phyloP scores from a whole-genome alignment of 352 stramenopile species.

The Saprolegnia parasitica region DNA sequence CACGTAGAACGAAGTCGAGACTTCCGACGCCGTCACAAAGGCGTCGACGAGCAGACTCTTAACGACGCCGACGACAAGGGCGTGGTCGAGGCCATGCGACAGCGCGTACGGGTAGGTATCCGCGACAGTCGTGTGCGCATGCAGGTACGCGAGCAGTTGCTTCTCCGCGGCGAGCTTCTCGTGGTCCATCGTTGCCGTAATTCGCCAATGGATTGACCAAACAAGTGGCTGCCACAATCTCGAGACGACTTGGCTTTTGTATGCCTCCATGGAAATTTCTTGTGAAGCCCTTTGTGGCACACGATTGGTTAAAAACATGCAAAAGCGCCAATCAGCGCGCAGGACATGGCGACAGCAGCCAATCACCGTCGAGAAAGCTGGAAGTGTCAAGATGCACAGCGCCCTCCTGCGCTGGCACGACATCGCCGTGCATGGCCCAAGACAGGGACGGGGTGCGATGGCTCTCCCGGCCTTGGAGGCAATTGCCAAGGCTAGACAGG shows the following conservation, averaged over 20 bases:
- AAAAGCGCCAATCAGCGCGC: neutral
- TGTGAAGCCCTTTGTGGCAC: neutral
- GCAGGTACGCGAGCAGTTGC: constrained; percentile 57
- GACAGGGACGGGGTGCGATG: too few relatives aligned
- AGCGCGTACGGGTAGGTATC: constrained; percentile 87
- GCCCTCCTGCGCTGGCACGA: neutral
- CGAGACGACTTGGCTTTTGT: constrained; percentile 4
- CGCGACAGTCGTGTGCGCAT: constrained; percentile 37
- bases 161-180: constrained; percentile 66
- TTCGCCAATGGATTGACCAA: constrained; percentile 15
- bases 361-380: too few relatives aligned
- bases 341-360: too few relatives aligned
- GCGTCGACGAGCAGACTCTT: constrained; percentile 94
- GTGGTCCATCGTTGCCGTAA: constrained; percentile 22
- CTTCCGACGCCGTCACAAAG: constrained; percentile 82
- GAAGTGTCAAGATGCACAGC: neutral
- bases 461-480: too few relatives aligned
- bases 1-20: constrained; percentile 87
- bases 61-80: constrained; percentile 91
- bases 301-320: constrained; percentile 7
- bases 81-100: constrained; percentile 80
- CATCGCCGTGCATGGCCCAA: neutral
- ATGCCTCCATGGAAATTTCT: constrained; percentile 4
- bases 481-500: too few relatives aligned
- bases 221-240: constrained; percentile 24